phyloP scores from a whole-genome alignment of 192 early-diverging fungal species.

The Allomyces macrogynus region DNA sequence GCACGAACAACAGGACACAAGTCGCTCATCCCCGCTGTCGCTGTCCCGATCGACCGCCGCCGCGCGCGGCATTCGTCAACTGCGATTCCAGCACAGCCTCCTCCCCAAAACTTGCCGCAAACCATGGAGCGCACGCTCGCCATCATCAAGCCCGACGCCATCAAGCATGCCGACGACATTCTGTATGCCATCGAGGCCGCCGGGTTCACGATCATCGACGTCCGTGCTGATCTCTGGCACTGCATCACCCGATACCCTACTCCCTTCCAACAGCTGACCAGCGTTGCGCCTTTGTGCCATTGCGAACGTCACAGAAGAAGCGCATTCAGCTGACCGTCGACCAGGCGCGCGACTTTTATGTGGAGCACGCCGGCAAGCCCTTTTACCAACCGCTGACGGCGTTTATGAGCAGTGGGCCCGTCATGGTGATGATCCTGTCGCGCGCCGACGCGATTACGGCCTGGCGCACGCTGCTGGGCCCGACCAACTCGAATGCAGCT shows the following conservation, averaged over 20 bases:
- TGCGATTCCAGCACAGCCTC: neutral
- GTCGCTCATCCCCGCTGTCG: neutral
- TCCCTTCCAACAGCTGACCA: neutral
- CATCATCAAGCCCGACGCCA: slow-evolving; percentile 3
- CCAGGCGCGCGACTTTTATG: slow-evolving; percentile 1
- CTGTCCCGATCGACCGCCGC: neutral
- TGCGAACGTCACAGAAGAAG: neutral
- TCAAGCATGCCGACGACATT: neutral
- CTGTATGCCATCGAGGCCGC: slow-evolving; percentile 1
- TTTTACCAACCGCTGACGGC: slow-evolving; percentile 1
- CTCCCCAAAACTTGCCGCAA: neutral
- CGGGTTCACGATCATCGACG: neutral
- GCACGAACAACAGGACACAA: too few species aligned
- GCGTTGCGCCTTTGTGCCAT: too few species aligned
- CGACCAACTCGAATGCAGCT: slow-evolving; percentile 1
- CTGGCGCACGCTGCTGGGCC: slow-evolving; percentile 2
- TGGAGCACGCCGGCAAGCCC: slow-evolving; percentile 1
- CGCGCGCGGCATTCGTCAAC: neutral
- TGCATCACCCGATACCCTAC: neutral
- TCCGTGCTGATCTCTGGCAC: neutral
- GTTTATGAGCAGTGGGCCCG: slow-evolving; percentile 4
- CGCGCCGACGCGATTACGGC: neutral
- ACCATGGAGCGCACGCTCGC: neutral
- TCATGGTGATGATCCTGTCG: slow-evolving; percentile 1
- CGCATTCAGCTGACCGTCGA: slow-evolving; percentile 1